A percentile compares a stretch with the other conserved stretches of the same genome.
Evolutionary conservation across 2,329 filamentous ascomycete genomes (phyloP).

Genomic region (Chrysosporium queenslandicum): DNA sequence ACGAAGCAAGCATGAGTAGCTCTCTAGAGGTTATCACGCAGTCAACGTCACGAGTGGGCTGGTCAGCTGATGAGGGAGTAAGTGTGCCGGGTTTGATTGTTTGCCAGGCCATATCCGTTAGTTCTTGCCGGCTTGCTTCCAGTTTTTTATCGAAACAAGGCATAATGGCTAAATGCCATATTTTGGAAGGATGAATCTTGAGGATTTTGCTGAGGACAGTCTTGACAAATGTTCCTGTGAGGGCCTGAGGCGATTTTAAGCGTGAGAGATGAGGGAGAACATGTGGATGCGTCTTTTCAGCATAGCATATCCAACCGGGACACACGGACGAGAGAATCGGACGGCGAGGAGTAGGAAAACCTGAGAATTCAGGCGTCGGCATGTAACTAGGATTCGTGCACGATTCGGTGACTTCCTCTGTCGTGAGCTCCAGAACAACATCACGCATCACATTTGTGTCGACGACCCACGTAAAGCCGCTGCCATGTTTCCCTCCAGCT

Average conservation of each 20-base stretch:
- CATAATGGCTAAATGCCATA: slow-evolving; percentile 96
- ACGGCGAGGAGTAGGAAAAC: slow-evolving; percentile 27
- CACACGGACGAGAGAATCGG: slow-evolving; percentile 70
- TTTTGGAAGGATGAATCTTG: slow-evolving; percentile 62
- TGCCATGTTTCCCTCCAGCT: slow-evolving; percentile 59
- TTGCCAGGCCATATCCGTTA: slow-evolving; percentile 70
- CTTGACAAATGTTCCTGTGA: slow-evolving; percentile 84
- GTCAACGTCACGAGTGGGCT: slow-evolving; percentile 71
- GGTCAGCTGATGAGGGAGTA: slow-evolving; percentile 29
- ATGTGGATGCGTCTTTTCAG: slow-evolving; percentile 93
- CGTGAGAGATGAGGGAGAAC: slow-evolving; percentile 82
- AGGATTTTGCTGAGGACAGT: slow-evolving; percentile 65
- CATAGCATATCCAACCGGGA: slow-evolving; percentile 97
- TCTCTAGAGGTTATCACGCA: slow-evolving; percentile 97
- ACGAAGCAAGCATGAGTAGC: slow-evolving; percentile 76
- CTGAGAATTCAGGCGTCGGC: slow-evolving; percentile 13
- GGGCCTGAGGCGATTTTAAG: slow-evolving; percentile 86
- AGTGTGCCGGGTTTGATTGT: slow-evolving; percentile 25
- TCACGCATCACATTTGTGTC: slow-evolving; percentile 80
- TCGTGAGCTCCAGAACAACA: slow-evolving; percentile 68
- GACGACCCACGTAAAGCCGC: slow-evolving; percentile 77
- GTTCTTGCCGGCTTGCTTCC: slow-evolving; percentile 84
- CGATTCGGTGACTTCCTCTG: slow-evolving; percentile 55
- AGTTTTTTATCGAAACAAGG: slow-evolving; percentile 99
- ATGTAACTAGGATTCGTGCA: slow-evolving; percentile 17